These are phyloP conservation scores for Yarrowia divulgata DNA, from an alignment of 805 yeast species.

Conservation along the genomic window DNA sequence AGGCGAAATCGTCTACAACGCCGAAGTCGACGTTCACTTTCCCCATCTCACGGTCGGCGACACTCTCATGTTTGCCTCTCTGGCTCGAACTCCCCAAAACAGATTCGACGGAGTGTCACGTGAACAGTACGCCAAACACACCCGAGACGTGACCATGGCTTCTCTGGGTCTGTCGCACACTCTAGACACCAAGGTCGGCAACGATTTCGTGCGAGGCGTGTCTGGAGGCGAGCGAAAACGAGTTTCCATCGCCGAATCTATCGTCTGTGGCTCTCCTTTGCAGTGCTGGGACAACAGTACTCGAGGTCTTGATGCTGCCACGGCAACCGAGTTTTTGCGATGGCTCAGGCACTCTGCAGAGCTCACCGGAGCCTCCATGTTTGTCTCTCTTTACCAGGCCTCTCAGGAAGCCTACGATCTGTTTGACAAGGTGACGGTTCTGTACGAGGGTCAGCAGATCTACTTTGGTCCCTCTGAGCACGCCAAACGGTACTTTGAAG, in stretches of 20 bases:
- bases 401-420: constrained; percentile 67
- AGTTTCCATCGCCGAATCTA: constrained; percentile 70
- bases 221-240: constrained; percentile 79
- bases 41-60: constrained; percentile 73
- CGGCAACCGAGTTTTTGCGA: constrained; percentile 71
- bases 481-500: constrained; percentile 59
- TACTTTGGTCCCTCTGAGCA: constrained; percentile 57
- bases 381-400: constrained; percentile 73
- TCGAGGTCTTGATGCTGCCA: constrained; percentile 73
- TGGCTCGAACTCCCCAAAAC: constrained; percentile 66
- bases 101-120: constrained; percentile 64
- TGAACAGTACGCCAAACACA: constrained; percentile 60
- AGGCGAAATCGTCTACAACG: constrained; percentile 76
- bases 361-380: constrained; percentile 60
- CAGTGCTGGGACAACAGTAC: constrained; percentile 76
- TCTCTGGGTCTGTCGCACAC: constrained; percentile 61
- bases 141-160: constrained; percentile 63
- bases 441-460: constrained; percentile 68
- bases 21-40: constrained; percentile 72
- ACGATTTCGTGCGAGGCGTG: constrained; percentile 71
- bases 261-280: constrained; percentile 55
- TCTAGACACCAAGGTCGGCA: constrained; percentile 68
- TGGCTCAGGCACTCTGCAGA: constrained; percentile 67
- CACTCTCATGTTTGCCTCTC: constrained; percentile 68
- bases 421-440: constrained; percentile 65